phyloP scores from a whole-genome alignment of 306 rosid species.

The Inga leiocalycina region DNA sequence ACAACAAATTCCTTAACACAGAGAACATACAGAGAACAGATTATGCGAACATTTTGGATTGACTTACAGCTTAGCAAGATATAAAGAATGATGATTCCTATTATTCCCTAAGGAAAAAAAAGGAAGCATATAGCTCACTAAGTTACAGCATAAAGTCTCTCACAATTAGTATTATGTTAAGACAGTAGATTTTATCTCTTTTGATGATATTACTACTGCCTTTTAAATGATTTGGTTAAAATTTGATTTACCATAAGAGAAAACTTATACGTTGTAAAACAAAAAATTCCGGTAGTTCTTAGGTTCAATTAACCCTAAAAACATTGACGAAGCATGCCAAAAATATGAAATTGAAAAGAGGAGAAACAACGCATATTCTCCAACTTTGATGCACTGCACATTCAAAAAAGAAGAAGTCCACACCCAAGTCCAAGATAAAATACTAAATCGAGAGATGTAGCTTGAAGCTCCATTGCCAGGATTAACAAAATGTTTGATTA shows the following conservation, averaged over 20 bases:
- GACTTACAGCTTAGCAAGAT: not conserved
- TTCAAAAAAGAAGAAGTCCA: not conserved
- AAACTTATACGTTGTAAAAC: not conserved
- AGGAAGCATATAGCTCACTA: not conserved
- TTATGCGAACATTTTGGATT: not conserved
- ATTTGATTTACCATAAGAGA: not conserved
- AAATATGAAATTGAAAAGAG: not conserved
- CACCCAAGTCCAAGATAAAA: not conserved
- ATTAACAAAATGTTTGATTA: not conserved
- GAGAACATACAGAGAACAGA: not conserved
- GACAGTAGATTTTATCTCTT: not conserved
- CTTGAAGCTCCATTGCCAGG: not conserved
- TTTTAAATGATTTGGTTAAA: not conserved
- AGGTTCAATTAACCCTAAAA: not conserved
- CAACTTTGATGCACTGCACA: not conserved
- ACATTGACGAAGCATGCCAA: not conserved
- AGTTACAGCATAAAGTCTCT: not conserved
- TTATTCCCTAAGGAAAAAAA: not conserved
- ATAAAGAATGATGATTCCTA: slow-evolving; percentile 1
- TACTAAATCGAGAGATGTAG: not conserved
- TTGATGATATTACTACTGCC: not conserved
- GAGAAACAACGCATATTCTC: not conserved
- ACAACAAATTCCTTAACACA: not conserved
- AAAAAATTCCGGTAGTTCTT: not conserved
- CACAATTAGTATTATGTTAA: not conserved